Conservation (phyloP, 1,284 basidiomycete species). For the Vanrija pseudolonga region DNA sequence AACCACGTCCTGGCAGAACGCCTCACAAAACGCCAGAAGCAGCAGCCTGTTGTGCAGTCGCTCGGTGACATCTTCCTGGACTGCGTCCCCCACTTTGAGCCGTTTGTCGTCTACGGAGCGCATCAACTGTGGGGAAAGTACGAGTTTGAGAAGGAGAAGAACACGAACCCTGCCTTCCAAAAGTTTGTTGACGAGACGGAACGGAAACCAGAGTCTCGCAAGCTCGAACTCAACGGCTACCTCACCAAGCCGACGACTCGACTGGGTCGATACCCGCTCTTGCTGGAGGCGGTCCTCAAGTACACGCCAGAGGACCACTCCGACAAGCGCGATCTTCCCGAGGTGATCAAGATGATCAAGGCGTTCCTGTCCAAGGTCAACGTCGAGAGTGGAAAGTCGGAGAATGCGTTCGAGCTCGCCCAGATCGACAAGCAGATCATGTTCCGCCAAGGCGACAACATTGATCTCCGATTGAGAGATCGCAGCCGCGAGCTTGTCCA, state of each 20-base stretch:
- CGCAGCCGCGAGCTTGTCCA: constrained; percentile 87
- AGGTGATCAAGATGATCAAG: constrained; percentile 74
- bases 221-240: constrained; percentile 96
- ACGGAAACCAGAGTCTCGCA: constrained; percentile 87
- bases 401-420: constrained; percentile 87
- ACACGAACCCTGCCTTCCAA: constrained; percentile 85
- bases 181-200: constrained; percentile 94
- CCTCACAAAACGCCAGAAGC: constrained; percentile 93
- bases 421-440: constrained; percentile 84
- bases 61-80: constrained; percentile 92
- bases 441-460: constrained; percentile 78
- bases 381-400: constrained; percentile 82
- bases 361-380: constrained; percentile 88
- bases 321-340: constrained; percentile 75
- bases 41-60: constrained; percentile 83
- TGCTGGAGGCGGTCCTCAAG: constrained; percentile 89
- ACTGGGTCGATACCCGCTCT: constrained; percentile 88
- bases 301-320: constrained; percentile 87
- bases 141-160: constrained; percentile 98
- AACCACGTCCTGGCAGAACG: constrained; percentile 85
- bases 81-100: constrained; percentile 78
- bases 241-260: constrained; percentile 97
- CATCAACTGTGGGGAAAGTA: constrained; percentile 98
- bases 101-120: constrained; percentile 92
- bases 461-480: constrained; percentile 80